These are phyloP conservation scores for Metschnikowia chrysomelidarum DNA, from an alignment of 805 yeast genomes.

Conservation along the genomic window DNA sequence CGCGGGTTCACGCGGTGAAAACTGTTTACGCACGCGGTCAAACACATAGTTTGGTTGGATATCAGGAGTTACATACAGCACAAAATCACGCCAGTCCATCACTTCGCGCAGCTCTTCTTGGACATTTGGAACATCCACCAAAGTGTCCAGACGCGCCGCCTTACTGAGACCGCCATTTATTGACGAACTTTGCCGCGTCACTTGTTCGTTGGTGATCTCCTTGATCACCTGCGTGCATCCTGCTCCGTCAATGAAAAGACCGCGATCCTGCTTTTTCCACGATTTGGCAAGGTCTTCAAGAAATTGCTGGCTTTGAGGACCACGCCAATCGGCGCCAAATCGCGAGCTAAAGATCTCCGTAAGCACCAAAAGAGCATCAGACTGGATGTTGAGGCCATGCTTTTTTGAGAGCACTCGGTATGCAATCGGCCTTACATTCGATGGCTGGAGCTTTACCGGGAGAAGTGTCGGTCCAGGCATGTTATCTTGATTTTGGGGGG, in stretches of 20 bases:
- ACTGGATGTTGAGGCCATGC: slow-evolving; percentile 85
- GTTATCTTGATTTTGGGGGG: too few species aligned
- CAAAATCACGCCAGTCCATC: slow-evolving; percentile 72
- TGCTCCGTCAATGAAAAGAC: slow-evolving; percentile 77
- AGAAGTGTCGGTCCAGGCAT: slow-evolving; percentile 34
- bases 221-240: slow-evolving; percentile 62
- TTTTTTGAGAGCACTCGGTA: slow-evolving; percentile 88
- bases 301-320: slow-evolving; percentile 56
- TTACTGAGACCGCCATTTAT: not conserved
- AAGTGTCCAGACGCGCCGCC: slow-evolving; percentile 22
- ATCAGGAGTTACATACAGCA: slow-evolving; percentile 60
- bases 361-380: slow-evolving; percentile 72
- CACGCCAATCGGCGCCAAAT: slow-evolving; percentile 87
- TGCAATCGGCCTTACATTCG: slow-evolving; percentile 86
- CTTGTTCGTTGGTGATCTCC: slow-evolving; percentile 41
- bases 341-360: slow-evolving; percentile 73
- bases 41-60: slow-evolving; percentile 65
- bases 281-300: slow-evolving; percentile 74
- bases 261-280: slow-evolving; percentile 91
- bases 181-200: slow-evolving; percentile 1
- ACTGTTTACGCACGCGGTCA: slow-evolving; percentile 61
- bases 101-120: slow-evolving; percentile 19
- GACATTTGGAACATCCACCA: slow-evolving; percentile 15
- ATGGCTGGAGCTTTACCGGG: slow-evolving; percentile 76
- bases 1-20: slow-evolving; percentile 22